phyloP scores from a whole-genome alignment of 306 rosid genomes.

The Dryas octopetala region DNA sequence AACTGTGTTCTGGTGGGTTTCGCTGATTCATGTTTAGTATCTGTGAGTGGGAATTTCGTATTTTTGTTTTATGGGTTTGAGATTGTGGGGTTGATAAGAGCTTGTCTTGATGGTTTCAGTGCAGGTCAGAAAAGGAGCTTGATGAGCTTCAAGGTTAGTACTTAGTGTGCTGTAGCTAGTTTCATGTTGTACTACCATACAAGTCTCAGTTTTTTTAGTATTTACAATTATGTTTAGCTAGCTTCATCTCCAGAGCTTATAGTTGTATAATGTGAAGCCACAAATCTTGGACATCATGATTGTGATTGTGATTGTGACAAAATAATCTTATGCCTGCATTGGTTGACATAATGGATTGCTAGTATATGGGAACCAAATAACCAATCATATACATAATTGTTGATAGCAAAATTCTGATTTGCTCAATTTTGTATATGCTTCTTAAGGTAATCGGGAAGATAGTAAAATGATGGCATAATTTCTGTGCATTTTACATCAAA shows the following conservation, averaged over 20 bases:
- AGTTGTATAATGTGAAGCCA: no score
- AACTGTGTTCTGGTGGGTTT: conserved; percentile 87
- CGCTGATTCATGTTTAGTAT: background rate
- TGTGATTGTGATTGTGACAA: no score
- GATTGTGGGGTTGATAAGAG: conserved; percentile 54
- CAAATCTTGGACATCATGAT: no score
- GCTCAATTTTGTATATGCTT: background rate
- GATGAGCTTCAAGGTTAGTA: conserved; percentile 77
- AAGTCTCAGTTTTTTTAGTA: no score
- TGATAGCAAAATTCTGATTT: background rate
- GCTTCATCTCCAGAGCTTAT: no score
- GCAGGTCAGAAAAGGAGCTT: conserved; percentile 99
- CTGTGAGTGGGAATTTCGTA: background rate
- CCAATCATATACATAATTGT: no score
- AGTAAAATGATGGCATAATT: background rate
- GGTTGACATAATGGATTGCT: no score
- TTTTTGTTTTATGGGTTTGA: conserved; percentile 3
- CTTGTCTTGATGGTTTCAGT: conserved; percentile 64
- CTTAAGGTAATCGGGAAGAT: background rate
- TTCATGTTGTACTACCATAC: background rate
- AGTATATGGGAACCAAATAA: no score
- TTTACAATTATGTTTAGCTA: no score
- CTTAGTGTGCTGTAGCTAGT: background rate
- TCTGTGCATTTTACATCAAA: background rate
- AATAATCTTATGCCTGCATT: no score